phyloP scores from a whole-genome alignment of 2,329 filamentous ascomycete species.

The Hirsutella rhossiliensis region DNA sequence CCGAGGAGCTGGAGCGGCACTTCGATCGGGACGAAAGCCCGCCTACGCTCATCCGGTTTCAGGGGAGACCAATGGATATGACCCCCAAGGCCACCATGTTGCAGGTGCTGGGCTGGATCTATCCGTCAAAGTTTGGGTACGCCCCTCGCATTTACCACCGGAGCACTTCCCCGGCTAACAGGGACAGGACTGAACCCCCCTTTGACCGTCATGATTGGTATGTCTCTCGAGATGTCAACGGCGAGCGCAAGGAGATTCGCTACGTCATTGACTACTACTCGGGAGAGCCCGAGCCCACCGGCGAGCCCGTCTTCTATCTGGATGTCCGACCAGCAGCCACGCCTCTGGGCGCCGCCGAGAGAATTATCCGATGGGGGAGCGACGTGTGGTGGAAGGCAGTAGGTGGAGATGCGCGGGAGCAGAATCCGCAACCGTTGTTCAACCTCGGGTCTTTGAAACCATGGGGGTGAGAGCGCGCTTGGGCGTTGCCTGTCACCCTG shows the following conservation, averaged over 20 bases:
- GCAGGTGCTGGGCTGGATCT: slow-evolving; percentile 66
- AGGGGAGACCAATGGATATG: slow-evolving; percentile 76
- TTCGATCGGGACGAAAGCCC: slow-evolving; percentile 40
- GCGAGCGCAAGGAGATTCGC: slow-evolving; percentile 62
- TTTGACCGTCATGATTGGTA: slow-evolving; percentile 99
- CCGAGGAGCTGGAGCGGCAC: slow-evolving; percentile 32
- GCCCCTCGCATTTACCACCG: slow-evolving; percentile 14
- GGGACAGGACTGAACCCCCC: slow-evolving; percentile 59
- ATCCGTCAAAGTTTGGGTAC: slow-evolving; percentile 68
- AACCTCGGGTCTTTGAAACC: slow-evolving; percentile 12
- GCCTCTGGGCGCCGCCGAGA: slow-evolving; percentile 67
- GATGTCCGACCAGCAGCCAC: slow-evolving; percentile 87
- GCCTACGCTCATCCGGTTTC: slow-evolving; percentile 74
- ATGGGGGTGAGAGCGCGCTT: background rate
- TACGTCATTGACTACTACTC: slow-evolving; percentile 98
- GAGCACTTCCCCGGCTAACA: slow-evolving; percentile 1
- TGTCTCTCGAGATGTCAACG: slow-evolving; percentile 60
- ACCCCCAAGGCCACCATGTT: slow-evolving; percentile 86
- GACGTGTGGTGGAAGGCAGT: slow-evolving; percentile 90
- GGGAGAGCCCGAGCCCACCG: slow-evolving; percentile 66
- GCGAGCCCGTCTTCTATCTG: slow-evolving; percentile 89
- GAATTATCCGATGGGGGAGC: slow-evolving; percentile 77
- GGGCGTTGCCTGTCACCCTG: background rate
- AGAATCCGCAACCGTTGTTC: slow-evolving; percentile 22
- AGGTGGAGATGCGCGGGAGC: slow-evolving; percentile 53